Evolutionary conservation across 352 stramenopile species (phyloP).

Genomic region (Phytopythium sindhum): DNA sequence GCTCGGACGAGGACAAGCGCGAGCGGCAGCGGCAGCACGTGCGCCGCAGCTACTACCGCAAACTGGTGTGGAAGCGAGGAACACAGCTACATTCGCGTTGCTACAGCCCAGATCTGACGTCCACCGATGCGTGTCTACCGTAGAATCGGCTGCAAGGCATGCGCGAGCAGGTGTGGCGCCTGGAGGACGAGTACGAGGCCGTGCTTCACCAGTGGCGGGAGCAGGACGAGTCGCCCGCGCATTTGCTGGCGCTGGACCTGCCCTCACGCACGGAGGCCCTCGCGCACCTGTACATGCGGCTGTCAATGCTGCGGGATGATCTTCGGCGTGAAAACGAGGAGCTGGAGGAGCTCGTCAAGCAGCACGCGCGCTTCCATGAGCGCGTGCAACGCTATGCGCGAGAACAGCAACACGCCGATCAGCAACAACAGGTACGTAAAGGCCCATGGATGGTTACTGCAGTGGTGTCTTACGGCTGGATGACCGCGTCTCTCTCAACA

Average conservation of each 20-base stretch:
- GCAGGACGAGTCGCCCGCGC: slow-evolving; percentile 1
- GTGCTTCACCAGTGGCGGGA: slow-evolving; percentile 18
- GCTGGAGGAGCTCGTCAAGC: slow-evolving; percentile 36
- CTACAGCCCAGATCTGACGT: neutral
- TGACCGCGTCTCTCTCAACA: neutral
- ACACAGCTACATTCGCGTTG: neutral
- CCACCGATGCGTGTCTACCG: neutral
- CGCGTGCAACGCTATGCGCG: slow-evolving; percentile 30
- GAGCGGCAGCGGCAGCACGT: slow-evolving; percentile 62
- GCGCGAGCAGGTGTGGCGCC: slow-evolving; percentile 25
- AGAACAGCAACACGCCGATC: slow-evolving; percentile 20
- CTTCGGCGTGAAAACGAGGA: slow-evolving; percentile 50
- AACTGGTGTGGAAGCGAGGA: slow-evolving; percentile 17
- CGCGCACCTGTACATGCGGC: slow-evolving; percentile 43
- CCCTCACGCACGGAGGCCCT: slow-evolving; percentile 17
- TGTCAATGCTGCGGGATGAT: slow-evolving; percentile 46
- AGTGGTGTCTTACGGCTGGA: neutral
- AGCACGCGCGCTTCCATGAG: slow-evolving; percentile 37
- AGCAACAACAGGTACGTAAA: neutral
- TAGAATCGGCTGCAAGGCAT: slow-evolving; percentile 38
- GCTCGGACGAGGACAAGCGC: slow-evolving; percentile 20
- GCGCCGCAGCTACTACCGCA: slow-evolving; percentile 37
- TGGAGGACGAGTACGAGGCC: slow-evolving; percentile 35
- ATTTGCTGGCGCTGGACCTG: slow-evolving; percentile 7
- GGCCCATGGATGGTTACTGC: too few species aligned